Evolutionary conservation across 441 rosid genomes (phyloP).

Genomic region (Kokia cookei): DNA sequence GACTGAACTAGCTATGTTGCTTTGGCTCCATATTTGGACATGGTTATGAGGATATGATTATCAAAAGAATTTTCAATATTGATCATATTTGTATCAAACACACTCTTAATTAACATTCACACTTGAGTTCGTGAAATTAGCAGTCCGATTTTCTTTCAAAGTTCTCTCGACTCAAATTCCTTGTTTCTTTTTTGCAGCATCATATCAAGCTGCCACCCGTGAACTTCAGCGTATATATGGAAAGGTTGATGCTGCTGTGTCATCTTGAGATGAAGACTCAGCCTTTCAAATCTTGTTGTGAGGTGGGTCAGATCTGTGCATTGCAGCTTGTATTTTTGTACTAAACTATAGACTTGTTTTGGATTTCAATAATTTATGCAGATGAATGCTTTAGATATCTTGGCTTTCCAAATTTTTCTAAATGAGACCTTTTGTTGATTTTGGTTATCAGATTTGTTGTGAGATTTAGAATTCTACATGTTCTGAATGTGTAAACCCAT

Average conservation of each 20-base stretch:
- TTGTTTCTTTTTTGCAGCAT: constrained; percentile 25
- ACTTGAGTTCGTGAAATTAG: not conserved
- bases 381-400: constrained; percentile 4
- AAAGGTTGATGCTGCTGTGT: constrained; percentile 23
- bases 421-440: not conserved
- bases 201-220: constrained; percentile 43
- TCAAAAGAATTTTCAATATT: not conserved
- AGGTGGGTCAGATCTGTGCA: constrained; percentile 22
- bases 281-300: not conserved
- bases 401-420: constrained; percentile 1
- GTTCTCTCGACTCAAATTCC: constrained; percentile 3
- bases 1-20: not conserved
- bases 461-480: too few species aligned
- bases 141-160: not conserved
- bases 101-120: not conserved
- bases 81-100: not conserved
- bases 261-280: constrained; percentile 32
- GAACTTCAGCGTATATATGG: constrained; percentile 48
- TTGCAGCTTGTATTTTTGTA: constrained; percentile 14
- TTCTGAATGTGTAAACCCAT: too few species aligned
- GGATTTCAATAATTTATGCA: constrained; percentile 17
- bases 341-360: constrained; percentile 13
- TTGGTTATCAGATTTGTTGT: not conserved
- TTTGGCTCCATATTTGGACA: not conserved
- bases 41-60: not conserved